Evolutionary conservation across 257 asterid species (phyloP).

Genomic region (Ilex aquifolium): DNA sequence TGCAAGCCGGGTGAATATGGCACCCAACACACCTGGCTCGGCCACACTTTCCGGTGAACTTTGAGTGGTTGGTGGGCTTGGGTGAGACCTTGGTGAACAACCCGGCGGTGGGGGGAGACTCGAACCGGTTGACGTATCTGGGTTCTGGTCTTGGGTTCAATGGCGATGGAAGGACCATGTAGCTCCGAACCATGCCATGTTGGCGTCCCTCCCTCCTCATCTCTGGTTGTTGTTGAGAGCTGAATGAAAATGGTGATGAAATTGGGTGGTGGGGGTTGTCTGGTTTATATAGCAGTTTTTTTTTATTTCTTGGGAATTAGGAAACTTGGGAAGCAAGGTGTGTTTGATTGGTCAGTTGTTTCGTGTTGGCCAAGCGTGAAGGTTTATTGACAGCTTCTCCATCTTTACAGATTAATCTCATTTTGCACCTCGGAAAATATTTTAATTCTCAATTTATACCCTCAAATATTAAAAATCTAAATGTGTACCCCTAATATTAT

Average conservation of each 20-base stretch:
- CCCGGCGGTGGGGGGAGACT: slow-evolving; percentile 63
- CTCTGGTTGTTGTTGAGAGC: slow-evolving; percentile 11
- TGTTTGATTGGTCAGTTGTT: slow-evolving; percentile 26
- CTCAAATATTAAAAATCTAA: no score
- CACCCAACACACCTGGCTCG: slow-evolving; percentile 49
- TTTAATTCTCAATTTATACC: no score
- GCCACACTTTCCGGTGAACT: slow-evolving; percentile 73
- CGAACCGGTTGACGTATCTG: slow-evolving; percentile 21
- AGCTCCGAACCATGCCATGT: slow-evolving; percentile 70
- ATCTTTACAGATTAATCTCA: no score
- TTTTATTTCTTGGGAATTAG: slow-evolving; percentile 1
- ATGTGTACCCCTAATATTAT: no score
- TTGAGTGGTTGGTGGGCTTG: slow-evolving; percentile 87
- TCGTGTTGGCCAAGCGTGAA: slow-evolving; percentile 40
- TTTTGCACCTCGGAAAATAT: no score
- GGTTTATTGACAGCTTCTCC: no score
- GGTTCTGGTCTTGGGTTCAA: slow-evolving; percentile 26
- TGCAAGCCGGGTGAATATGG: slow-evolving; percentile 45
- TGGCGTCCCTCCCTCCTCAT: slow-evolving; percentile 85
- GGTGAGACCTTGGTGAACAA: slow-evolving; percentile 44
- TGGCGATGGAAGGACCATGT: slow-evolving; percentile 29
- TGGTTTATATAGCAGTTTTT: neutral
- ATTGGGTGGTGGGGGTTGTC: neutral
- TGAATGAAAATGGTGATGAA: slow-evolving; percentile 6
- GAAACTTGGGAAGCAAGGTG: slow-evolving; percentile 48